Evolutionary conservation across 2,329 filamentous ascomycete genomes (phyloP).

Genomic region (Cercospora beticola): DNA sequence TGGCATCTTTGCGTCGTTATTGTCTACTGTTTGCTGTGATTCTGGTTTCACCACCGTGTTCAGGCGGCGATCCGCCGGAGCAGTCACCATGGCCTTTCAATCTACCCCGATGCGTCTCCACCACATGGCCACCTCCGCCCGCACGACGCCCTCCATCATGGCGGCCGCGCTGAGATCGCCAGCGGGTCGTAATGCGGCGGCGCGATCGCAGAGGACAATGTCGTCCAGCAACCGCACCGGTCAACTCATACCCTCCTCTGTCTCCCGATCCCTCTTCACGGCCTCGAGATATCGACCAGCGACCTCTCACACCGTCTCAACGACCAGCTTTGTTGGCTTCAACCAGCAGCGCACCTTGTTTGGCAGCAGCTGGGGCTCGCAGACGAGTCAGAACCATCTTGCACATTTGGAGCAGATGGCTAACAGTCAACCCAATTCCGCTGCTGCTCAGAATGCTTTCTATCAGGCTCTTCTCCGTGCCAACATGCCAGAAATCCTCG

Average conservation of each 20-base stretch:
- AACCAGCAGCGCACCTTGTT: constrained; percentile 48
- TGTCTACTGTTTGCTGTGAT: background rate
- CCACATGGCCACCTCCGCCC: constrained; percentile 47
- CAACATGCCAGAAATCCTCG: constrained; percentile 88
- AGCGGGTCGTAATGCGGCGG: background rate
- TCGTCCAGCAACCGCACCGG: constrained; percentile 34
- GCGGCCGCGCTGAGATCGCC: constrained; percentile 39
- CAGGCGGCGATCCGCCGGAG: constrained; percentile 15
- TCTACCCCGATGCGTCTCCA: constrained; percentile 47
- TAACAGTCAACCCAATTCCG: constrained; percentile 86
- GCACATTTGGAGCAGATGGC: constrained; percentile 86
- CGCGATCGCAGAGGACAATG: constrained; percentile 38
- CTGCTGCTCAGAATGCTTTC: constrained; percentile 86
- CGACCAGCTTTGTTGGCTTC: constrained; percentile 37
- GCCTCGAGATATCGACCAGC: constrained; percentile 38
- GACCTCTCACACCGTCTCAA: constrained; percentile 19
- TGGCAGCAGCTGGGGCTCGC: constrained; percentile 40
- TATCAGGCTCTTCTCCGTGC: constrained; percentile 88
- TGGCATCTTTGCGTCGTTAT: background rate
- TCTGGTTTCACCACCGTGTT: constrained; percentile 4
- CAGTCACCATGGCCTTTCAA: constrained; percentile 52
- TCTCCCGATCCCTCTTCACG: constrained; percentile 42
- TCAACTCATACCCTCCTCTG: constrained; percentile 28
- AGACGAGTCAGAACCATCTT: constrained; percentile 60
- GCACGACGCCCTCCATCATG: constrained; percentile 41